Evolutionary conservation across 2,329 filamentous ascomycete genomes (phyloP).

Genomic region (Alternaria postmessia): DNA sequence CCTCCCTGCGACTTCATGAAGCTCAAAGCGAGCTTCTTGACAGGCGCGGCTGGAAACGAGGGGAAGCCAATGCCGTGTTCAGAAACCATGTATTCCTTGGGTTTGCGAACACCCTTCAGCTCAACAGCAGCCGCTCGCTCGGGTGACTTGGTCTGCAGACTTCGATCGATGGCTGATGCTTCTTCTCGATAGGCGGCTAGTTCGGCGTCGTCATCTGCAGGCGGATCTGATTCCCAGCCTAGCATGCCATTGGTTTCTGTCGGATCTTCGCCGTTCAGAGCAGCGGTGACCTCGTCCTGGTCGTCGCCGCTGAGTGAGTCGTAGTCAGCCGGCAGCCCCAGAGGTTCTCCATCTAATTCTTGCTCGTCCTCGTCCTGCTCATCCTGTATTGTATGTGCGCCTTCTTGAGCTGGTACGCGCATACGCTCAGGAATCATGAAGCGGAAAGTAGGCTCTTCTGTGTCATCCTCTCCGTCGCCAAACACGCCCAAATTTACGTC

Average conservation of each 20-base stretch:
- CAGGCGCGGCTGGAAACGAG: slow-evolving; percentile 73
- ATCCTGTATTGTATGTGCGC: slow-evolving; percentile 22
- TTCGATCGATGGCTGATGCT: slow-evolving; percentile 46
- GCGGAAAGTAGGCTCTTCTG: slow-evolving; percentile 50
- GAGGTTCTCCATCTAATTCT: slow-evolving; percentile 10
- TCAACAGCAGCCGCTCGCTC: slow-evolving; percentile 26
- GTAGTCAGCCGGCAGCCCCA: slow-evolving; percentile 39
- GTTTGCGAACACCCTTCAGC: slow-evolving; percentile 38
- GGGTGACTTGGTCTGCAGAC: slow-evolving; percentile 39
- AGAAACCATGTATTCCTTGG: slow-evolving; percentile 67
- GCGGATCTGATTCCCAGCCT: slow-evolving; percentile 45
- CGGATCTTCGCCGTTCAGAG: slow-evolving; percentile 37
- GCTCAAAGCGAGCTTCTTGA: slow-evolving; percentile 75
- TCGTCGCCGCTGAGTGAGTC: slow-evolving; percentile 27
- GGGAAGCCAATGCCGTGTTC: slow-evolving; percentile 78
- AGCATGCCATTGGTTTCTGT: slow-evolving; percentile 26
- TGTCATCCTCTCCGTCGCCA: slow-evolving; percentile 43
- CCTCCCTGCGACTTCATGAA: slow-evolving; percentile 73
- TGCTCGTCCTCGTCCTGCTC: slow-evolving; percentile 9
- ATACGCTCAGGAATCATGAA: slow-evolving; percentile 50
- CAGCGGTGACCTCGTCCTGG: slow-evolving; percentile 29
- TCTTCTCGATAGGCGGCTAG: slow-evolving; percentile 48
- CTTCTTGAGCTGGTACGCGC: slow-evolving; percentile 29
- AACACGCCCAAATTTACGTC: slow-evolving; percentile 46
- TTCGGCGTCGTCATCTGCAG: slow-evolving; percentile 36